phyloP scores from a whole-genome alignment of 75 land plant species.

The Isoetes taiwanensis region DNA sequence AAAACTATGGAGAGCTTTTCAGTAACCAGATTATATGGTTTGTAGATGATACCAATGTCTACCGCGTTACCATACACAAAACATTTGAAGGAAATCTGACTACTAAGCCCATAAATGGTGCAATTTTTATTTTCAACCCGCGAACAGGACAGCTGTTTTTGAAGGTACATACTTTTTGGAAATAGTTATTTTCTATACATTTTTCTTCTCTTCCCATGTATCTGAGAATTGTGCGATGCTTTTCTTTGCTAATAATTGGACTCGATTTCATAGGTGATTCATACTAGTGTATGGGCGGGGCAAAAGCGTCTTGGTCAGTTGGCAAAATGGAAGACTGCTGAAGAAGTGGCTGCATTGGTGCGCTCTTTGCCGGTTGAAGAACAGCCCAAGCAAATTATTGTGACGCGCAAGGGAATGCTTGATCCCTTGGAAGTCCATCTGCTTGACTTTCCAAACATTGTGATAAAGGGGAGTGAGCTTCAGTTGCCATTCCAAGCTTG shows the following conservation, averaged over 20 bases:
- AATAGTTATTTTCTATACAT: too few species aligned
- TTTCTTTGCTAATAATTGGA: not conserved
- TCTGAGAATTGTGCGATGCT: not conserved
- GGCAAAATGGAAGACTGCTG: conserved; percentile 99
- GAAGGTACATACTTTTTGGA: conserved; percentile 38
- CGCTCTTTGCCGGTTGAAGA: conserved; percentile 96
- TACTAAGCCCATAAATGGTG: conserved; percentile 98
- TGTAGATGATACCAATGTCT: conserved; percentile 99
- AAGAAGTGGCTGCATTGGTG: conserved; percentile 98
- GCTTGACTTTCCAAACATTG: conserved; percentile 98
- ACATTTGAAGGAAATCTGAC: conserved; percentile 99
- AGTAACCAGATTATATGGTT: conserved; percentile 99
- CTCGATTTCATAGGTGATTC: conserved; percentile 57
- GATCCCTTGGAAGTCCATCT: conserved; percentile 98
- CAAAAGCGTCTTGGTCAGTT: conserved; percentile 99
- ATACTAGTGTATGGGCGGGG: conserved; percentile 99
- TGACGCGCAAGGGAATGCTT: conserved; percentile 98
- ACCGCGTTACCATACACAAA: conserved; percentile 97
- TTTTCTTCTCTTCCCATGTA: not conserved
- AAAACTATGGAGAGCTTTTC: conserved; percentile 98
- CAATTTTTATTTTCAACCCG: conserved; percentile 97
- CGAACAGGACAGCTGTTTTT: conserved; percentile 96
- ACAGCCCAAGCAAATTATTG: conserved; percentile 98
- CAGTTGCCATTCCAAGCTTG: conserved; percentile 99
- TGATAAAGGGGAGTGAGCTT: conserved; percentile 97